Evolutionary conservation across 495 filamentous ascomycete genomes (phyloP).

Genomic region (Xylaria cubensis): DNA sequence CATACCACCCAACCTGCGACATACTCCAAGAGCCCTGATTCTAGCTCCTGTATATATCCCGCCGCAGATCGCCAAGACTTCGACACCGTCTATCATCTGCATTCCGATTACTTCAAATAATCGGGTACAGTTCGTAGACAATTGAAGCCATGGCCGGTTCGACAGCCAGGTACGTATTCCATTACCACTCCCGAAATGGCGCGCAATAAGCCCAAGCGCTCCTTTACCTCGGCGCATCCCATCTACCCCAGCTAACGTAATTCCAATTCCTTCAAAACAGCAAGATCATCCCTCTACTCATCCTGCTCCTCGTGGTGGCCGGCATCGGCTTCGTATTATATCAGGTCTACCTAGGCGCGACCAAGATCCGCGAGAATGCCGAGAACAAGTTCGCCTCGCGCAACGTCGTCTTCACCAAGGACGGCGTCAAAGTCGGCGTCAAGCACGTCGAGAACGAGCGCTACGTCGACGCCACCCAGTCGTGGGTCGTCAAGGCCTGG

Average conservation of each 20-base stretch:
- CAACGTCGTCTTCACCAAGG: slow-evolving; percentile 80
- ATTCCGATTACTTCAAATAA: neutral
- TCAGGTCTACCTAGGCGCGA: slow-evolving; percentile 72
- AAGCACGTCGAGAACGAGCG: slow-evolving; percentile 77
- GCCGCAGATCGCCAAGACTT: slow-evolving; percentile 13
- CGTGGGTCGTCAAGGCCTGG: slow-evolving; percentile 81
- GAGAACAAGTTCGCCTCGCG: slow-evolving; percentile 80
- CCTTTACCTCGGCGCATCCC: slow-evolving; percentile 4
- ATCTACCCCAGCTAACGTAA: slow-evolving; percentile 10
- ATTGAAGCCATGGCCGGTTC: slow-evolving; percentile 19
- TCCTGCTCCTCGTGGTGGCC: slow-evolving; percentile 70
- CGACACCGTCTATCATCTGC: neutral
- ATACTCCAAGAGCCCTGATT: neutral
- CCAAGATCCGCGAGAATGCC: slow-evolving; percentile 72
- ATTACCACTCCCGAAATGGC: neutral
- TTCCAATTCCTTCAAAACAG: slow-evolving; percentile 36
- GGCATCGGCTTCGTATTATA: slow-evolving; percentile 71
- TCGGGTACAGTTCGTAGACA: neutral
- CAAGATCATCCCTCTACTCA: slow-evolving; percentile 73
- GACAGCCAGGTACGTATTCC: slow-evolving; percentile 16
- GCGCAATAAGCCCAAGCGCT: neutral
- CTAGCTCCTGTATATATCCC: neutral
- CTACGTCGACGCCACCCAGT: slow-evolving; percentile 84
- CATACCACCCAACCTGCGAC: neutral
- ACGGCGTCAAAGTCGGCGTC: slow-evolving; percentile 82